Base-by-base conservation (phyloP, 371 early-diverging fungal genomes). In the Zychaea mexicana region DNA sequence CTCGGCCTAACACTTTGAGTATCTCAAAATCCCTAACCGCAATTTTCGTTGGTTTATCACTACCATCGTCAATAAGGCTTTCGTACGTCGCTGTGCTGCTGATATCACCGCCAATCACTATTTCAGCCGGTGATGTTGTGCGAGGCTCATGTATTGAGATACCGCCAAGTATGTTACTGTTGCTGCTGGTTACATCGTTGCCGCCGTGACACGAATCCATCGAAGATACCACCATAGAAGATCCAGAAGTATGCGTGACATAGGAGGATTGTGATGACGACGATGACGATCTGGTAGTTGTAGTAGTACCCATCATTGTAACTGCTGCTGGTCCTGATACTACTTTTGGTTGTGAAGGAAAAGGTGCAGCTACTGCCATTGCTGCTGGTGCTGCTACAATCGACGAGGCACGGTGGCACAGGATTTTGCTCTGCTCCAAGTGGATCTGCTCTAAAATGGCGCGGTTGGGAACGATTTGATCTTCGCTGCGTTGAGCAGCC, bases 1-100 rank as follows among this genome's bases (percentile, higher is more conserved):
- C 86, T 62, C 65, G 74, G 10, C 86, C 85, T 10, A 87, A 55
- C 7, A 81, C 76, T 61, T 74, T 78, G 33, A 83, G 62, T n/a
- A 85, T 58, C 36, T 74, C 62, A 64, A 79, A 84, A 57, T 85
- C 79, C 22, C 76, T 64, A 2, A 83, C 58, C 31, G 67, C 47
- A 57, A 73, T 26, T 30, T 69, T 69, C 13, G 31, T 12, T 33
- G 36, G 61, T 17, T 36, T 30, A 28, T 61, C 52, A 22, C 21
- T 26, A 17, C 24, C 28, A 26, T 17, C 21, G 17, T 49, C 22
- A 49, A 49, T 49, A 2, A 49, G 22, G 3, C 49, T 28, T 24
- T 49, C 49, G 13, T 49, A 49, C 49, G 49, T 24, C 22, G 49
- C 12, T 22, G 49, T 24, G 49, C 26, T 6, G 22, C 49, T 49